A percentile compares a stretch with the other conserved stretches of the same genome.
phyloP scores from a whole-genome alignment of 768 basidiomycete genomes.

The Calocybe gangraenosa region DNA sequence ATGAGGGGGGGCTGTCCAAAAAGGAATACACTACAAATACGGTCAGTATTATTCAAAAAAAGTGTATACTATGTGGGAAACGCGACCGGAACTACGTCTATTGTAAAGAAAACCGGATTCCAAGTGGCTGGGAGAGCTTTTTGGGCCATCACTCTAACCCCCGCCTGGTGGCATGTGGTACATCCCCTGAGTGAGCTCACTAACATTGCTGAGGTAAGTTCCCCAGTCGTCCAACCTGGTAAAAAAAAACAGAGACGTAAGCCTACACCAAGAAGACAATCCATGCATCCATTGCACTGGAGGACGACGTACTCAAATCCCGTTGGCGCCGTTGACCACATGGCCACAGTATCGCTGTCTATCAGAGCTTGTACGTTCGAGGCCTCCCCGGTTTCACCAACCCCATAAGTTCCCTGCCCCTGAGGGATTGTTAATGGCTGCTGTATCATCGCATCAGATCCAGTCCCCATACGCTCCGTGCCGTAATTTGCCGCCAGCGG shows the following conservation, averaged over 20 bases:
- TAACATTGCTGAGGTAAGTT: constrained; percentile 36
- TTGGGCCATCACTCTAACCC: neutral
- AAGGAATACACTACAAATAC: neutral
- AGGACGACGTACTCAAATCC: constrained; percentile 54
- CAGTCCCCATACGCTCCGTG: neutral
- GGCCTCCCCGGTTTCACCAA: neutral
- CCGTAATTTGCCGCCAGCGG: neutral
- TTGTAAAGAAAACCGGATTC: no score
- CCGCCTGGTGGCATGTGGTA: constrained; percentile 4
- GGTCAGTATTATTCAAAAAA: no score
- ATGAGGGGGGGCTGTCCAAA: neutral
- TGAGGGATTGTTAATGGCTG: neutral
- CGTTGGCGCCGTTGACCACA: constrained; percentile 69
- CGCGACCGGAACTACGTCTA: no score
- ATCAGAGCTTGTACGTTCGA: constrained; percentile 20
- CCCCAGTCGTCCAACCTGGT: constrained; percentile 43
- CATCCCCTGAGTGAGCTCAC: constrained; percentile 30
- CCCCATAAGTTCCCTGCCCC: constrained; percentile 3
- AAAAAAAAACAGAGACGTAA: neutral
- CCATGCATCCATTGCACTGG: neutral
- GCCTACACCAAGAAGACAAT: neutral
- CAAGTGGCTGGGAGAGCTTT: neutral
- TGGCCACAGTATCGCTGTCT: constrained; percentile 51
- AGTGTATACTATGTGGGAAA: no score
- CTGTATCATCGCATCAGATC: neutral